Evolutionary conservation across 1,139 yeast species (phyloP).

Genomic region (Saccharomycopsis hybrid): DNA sequence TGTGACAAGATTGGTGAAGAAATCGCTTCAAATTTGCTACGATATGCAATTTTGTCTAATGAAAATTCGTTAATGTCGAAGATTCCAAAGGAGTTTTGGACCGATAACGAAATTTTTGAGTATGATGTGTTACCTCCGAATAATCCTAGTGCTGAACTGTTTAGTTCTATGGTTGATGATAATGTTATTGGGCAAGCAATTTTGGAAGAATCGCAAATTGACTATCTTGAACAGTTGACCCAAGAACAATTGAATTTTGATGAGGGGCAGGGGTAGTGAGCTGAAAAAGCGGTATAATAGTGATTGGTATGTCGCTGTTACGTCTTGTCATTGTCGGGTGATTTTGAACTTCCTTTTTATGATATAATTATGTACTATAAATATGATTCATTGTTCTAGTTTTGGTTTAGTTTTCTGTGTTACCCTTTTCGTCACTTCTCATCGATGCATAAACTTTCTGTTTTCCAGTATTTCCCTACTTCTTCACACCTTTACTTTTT

Average conservation of each 20-base stretch:
- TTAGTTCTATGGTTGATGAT: slow-evolving; percentile 29
- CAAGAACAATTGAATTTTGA: neutral
- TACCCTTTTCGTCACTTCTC: no score
- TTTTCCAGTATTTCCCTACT: no score
- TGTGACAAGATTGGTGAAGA: slow-evolving; percentile 24
- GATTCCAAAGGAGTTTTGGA: slow-evolving; percentile 59
- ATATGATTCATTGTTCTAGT: no score
- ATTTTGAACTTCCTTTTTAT: no score
- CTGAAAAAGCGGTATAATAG: no score
- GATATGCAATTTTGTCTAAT: slow-evolving; percentile 65
- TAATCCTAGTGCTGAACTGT: slow-evolving; percentile 32
- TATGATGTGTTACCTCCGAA: slow-evolving; percentile 66
- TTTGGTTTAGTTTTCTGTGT: no score
- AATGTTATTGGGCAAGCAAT: slow-evolving; percentile 3
- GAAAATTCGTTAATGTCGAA: slow-evolving; percentile 66
- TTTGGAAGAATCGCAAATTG: slow-evolving; percentile 1
- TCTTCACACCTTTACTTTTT: no score
- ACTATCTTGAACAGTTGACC: neutral
- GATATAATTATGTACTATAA: no score
- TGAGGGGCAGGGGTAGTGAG: no score
- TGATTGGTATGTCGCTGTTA: no score
- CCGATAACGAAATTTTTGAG: slow-evolving; percentile 53
- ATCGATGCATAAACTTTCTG: no score
- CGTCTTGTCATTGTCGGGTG: no score
- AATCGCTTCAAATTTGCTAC: slow-evolving; percentile 52